Evolutionary conservation across 163 green algal genomes (phyloP), one percentile per base, ranked within the genome.

Genomic region (Scenedesmus sp.): DNA sequence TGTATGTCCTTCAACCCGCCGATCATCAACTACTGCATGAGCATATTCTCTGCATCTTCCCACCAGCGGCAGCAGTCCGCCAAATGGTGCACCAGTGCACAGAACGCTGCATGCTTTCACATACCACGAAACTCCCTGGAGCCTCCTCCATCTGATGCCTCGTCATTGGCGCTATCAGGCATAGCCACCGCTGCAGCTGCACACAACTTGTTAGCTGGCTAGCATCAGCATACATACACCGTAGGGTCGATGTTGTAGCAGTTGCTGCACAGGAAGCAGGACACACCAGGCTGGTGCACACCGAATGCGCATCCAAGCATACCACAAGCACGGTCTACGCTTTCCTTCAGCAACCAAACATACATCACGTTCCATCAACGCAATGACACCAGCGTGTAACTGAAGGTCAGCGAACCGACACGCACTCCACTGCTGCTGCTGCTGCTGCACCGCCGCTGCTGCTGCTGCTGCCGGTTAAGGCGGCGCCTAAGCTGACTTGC

Each of bases 131-230:
- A 46, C 34, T 46, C 34, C 34, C 34, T 46, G 0, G 34, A 46
- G 34, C 34, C 16, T 26, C 62, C 62, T 16, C 18, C 62, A 70
- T 76, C 2, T 5, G 4, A 9, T 76, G 66, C 2, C 66, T 76
- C 66, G 26, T 16, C 66, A 16, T 4, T 76, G 6, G 66, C 66
- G 66, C 66, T 76, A 34, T 76, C 66, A 76, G 66, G 66, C 66
- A 26, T 26, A 34, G 16, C 15, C 16, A 9, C 0, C 4, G 16
- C 66, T 76, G 66, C 66, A 76, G 9, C 15, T 76, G 66, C 66
- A 76, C 66, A 76, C 66, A 76, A 76, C 66, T 76, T 76, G 66
- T 76, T 76, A 76, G 66, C 66, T 18, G 15, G 66, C 66, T 76
- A 76, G 15, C 15, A 10, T 34, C 2, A 76, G 66, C 16, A 76